Evolutionary conservation across 2,329 filamentous ascomycete genomes (phyloP).

Genomic region (Arthroderma uncinatum): DNA sequence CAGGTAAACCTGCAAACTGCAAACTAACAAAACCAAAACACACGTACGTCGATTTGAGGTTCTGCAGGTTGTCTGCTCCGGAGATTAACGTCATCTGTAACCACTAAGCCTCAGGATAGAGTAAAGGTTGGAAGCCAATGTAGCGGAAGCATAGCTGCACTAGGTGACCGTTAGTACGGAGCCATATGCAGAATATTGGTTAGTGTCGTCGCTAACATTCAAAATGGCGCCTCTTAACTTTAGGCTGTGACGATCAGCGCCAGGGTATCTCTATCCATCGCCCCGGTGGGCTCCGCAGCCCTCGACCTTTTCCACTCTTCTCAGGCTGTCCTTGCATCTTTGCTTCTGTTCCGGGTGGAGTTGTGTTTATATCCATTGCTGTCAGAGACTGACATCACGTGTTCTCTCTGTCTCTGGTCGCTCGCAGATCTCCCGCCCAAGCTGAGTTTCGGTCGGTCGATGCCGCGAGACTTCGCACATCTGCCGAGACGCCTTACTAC

Average conservation of each 20-base stretch:
- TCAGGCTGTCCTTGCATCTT: neutral
- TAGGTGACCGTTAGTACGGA: neutral
- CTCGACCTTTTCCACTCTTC: neutral
- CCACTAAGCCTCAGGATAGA: neutral
- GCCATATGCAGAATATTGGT: neutral
- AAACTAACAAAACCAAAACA: no score
- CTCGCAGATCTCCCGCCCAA: neutral
- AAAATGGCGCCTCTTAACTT: slow-evolving; percentile 1
- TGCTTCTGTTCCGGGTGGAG: neutral
- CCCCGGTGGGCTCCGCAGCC: neutral
- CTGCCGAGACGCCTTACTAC: neutral
- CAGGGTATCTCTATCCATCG: neutral
- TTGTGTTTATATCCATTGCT: neutral
- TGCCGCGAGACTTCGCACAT: neutral
- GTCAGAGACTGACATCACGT: neutral
- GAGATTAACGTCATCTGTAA: neutral
- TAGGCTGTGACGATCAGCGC: neutral
- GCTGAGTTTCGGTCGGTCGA: neutral
- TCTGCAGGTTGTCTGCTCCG: neutral
- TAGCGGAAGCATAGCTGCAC: neutral
- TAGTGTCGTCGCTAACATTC: neutral
- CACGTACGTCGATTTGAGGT: neutral
- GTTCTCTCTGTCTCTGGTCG: neutral
- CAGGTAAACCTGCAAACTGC: neutral
- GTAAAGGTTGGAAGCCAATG: neutral